Evolutionary conservation across 1,284 basidiomycete genomes (phyloP).

Genomic region (Moesziomyces globuligerus): DNA sequence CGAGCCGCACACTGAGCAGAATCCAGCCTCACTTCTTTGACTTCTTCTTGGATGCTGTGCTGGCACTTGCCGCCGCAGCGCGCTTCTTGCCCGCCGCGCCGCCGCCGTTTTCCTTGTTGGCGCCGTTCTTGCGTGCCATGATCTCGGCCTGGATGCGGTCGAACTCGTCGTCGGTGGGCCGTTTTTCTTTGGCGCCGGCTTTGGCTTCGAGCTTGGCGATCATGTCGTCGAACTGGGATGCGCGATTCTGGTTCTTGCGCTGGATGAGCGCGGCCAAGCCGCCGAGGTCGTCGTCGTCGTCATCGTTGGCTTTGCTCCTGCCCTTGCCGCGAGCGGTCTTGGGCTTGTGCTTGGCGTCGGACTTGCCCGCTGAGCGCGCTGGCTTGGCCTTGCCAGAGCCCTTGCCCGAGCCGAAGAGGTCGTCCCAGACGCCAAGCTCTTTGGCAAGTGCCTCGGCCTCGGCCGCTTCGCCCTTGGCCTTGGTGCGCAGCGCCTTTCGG

Average conservation of each 20-base stretch:
- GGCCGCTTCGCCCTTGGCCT: constrained; percentile 51
- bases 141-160: constrained; percentile 50
- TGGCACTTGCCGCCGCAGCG: constrained; percentile 14
- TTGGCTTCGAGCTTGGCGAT: constrained; percentile 56
- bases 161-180: constrained; percentile 51
- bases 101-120: constrained; percentile 26
- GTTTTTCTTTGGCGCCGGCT: constrained; percentile 42
- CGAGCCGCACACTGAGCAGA: background rate
- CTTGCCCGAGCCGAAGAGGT: constrained; percentile 55
- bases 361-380: constrained; percentile 6
- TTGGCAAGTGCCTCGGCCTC: constrained; percentile 60
- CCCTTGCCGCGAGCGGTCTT: constrained; percentile 2
- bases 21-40: constrained; percentile 22
- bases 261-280: constrained; percentile 53
- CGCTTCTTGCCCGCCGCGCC: constrained; percentile 22
- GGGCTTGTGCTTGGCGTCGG: constrained; percentile 15
- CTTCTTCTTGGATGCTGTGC: constrained; percentile 32
- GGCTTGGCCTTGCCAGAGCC: constrained; percentile 41
- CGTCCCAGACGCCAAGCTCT: constrained; percentile 65
- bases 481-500: constrained; percentile 44
- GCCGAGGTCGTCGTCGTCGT: constrained; percentile 46
- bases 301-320: constrained; percentile 3
- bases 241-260: constrained; percentile 46
- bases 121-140: constrained; percentile 31
- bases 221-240: constrained; percentile 56